Percentiles rank a stretch among this genome's conserved stretches.
These are phyloP conservation scores for Neotropicomus parvogracilis DNA, from an alignment of 1,284 basidiomycete species.

Conservation along the genomic window DNA sequence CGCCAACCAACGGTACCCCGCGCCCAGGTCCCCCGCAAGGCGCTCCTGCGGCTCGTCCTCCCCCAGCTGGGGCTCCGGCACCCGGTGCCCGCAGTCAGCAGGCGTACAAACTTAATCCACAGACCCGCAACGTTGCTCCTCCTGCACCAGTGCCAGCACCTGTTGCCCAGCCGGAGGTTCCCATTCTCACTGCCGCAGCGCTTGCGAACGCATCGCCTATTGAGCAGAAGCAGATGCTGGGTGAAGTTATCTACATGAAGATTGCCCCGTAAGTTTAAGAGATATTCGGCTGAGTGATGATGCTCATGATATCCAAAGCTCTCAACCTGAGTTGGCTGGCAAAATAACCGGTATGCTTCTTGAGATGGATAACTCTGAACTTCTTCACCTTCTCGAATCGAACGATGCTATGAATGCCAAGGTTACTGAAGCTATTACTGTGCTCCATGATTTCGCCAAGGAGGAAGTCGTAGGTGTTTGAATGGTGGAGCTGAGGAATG, in stretches of 20 bases:
- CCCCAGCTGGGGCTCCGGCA: slow-evolving; percentile 42
- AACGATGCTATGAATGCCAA: slow-evolving; percentile 80
- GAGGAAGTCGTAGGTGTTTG: slow-evolving; percentile 37
- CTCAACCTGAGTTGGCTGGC: slow-evolving; percentile 85
- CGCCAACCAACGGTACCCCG: slow-evolving; percentile 51
- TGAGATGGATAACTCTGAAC: slow-evolving; percentile 94
- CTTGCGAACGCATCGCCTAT: slow-evolving; percentile 75
- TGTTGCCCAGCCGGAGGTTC: slow-evolving; percentile 41
- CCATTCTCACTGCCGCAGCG: slow-evolving; percentile 49
- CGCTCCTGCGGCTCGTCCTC: slow-evolving; percentile 39
- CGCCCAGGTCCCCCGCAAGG: slow-evolving; percentile 48
- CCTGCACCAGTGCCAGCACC: slow-evolving; percentile 36
- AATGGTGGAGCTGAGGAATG: background rate
- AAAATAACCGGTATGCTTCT: slow-evolving; percentile 98
- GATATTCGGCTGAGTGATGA: slow-evolving; percentile 11
- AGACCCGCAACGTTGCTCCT: slow-evolving; percentile 39
- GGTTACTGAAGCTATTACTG: slow-evolving; percentile 82
- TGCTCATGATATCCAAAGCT: slow-evolving; percentile 36
- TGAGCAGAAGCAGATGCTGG: slow-evolving; percentile 97
- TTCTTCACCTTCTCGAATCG: slow-evolving; percentile 81
- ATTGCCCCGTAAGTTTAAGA: slow-evolving; percentile 65
- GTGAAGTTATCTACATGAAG: slow-evolving; percentile 89
- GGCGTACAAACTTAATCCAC: slow-evolving; percentile 41
- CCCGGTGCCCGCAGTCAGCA: slow-evolving; percentile 37
- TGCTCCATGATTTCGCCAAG: slow-evolving; percentile 74